phyloP scores from a whole-genome alignment of 768 basidiomycete genomes.

The Mycena leptocephala region DNA sequence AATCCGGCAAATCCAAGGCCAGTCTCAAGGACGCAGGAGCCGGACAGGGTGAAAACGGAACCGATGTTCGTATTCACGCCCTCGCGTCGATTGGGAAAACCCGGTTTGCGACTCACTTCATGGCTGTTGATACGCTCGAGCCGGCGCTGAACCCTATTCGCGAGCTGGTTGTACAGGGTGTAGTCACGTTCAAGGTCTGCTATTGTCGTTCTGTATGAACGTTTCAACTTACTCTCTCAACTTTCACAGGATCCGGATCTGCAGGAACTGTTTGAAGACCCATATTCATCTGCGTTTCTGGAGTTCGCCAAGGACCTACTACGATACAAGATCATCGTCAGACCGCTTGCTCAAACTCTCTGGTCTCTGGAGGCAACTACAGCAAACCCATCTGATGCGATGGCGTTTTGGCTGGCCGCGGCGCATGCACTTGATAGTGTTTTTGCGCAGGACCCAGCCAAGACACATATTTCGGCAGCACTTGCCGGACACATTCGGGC shows the following conservation, averaged over 20 bases:
- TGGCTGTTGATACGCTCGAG: slow-evolving; percentile 7
- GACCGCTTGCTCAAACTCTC: slow-evolving; percentile 13
- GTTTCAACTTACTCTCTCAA: neutral
- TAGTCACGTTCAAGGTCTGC: slow-evolving; percentile 12
- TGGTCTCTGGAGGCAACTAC: slow-evolving; percentile 48
- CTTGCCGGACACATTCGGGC: slow-evolving; percentile 36
- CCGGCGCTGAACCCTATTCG: slow-evolving; percentile 15
- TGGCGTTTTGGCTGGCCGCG: slow-evolving; percentile 48
- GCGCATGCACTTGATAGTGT: slow-evolving; percentile 34
- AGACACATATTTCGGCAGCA: neutral
- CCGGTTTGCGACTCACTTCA: slow-evolving; percentile 23
- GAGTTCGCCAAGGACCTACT: slow-evolving; percentile 10
- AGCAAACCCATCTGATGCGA: slow-evolving; percentile 46
- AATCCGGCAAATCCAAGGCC: slow-evolving; percentile 22
- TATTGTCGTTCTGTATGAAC: neutral
- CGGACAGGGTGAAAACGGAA: slow-evolving; percentile 3
- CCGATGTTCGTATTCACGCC: neutral
- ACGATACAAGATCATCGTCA: slow-evolving; percentile 10
- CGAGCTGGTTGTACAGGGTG: neutral
- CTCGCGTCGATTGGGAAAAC: slow-evolving; percentile 17
- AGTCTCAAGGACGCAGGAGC: neutral
- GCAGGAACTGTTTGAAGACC: slow-evolving; percentile 9
- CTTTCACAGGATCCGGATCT: neutral
- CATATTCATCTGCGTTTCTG: neutral
- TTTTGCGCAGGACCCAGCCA: neutral